Percentiles rank a stretch among this genome's conserved stretches.
Evolutionary conservation across 177 flowering plant species (phyloP).

Genomic region (Vitis hybrid): DNA sequence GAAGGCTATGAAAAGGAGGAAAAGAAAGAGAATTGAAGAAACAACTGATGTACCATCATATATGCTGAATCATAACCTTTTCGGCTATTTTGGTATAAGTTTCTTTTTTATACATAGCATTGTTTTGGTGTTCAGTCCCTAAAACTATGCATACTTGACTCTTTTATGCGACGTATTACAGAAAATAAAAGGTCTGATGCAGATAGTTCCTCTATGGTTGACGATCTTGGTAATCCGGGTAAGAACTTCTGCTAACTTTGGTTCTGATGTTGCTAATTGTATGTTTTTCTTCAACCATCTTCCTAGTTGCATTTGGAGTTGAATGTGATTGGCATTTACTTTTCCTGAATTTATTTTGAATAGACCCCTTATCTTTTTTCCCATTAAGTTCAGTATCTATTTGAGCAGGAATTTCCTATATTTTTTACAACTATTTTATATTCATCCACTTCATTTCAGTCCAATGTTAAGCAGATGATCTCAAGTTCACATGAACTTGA

Average conservation of each 20-base stretch:
- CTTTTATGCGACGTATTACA: constrained; percentile 27
- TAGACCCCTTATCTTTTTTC: too few relatives aligned
- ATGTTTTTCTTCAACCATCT: too few relatives aligned
- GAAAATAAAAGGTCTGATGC: constrained; percentile 64
- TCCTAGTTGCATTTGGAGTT: too few relatives aligned
- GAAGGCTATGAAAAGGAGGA: constrained; percentile 67
- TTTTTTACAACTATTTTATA: too few relatives aligned
- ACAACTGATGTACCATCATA: constrained; percentile 50
- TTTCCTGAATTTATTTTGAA: too few relatives aligned
- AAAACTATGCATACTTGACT: background rate
- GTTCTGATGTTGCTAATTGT: background rate
- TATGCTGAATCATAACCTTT: constrained; percentile 66
- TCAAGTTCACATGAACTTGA: too few relatives aligned
- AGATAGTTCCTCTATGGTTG: constrained; percentile 49
- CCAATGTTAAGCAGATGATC: too few relatives aligned
- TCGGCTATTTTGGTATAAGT: constrained; percentile 71
- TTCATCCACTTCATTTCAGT: too few relatives aligned
- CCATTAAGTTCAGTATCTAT: too few relatives aligned
- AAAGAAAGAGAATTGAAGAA: constrained; percentile 70
- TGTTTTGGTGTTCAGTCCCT: constrained; percentile 5
- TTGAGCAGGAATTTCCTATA: too few relatives aligned
- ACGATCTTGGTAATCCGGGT: constrained; percentile 68
- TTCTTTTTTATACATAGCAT: constrained; percentile 5
- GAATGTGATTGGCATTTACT: too few relatives aligned
- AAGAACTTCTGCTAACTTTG: constrained; percentile 12